These are phyloP conservation scores for Ophiostoma australiae DNA, from an alignment of 2,329 filamentous ascomycete genomes.

Conservation along the genomic window DNA sequence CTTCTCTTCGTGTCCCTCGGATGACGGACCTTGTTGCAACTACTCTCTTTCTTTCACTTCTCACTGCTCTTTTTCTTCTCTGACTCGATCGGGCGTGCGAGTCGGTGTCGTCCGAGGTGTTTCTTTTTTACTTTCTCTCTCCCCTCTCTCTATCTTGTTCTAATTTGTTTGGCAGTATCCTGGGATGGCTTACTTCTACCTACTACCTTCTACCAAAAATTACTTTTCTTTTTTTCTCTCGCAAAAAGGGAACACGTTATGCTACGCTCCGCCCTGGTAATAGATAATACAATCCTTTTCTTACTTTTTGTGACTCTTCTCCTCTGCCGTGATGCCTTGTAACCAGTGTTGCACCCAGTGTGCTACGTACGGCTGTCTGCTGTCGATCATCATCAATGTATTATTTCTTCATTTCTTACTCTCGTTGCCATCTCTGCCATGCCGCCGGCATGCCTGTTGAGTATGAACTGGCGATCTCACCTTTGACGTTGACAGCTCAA, in stretches of 20 bases:
- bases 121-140: background rate
- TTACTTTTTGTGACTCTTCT: constrained; percentile 13
- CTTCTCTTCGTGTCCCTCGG: background rate
- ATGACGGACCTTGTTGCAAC: constrained; percentile 9
- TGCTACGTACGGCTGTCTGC: background rate
- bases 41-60: background rate
- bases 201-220: background rate
- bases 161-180: background rate
- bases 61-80: constrained; percentile 5
- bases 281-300: constrained; percentile 15
- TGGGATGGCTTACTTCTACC: background rate
- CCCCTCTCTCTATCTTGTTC: background rate
- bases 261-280: background rate
- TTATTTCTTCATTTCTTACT: background rate
- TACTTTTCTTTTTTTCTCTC: background rate
- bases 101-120: constrained; percentile 1
- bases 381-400: no score
- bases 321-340: background rate
- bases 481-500: background rate
- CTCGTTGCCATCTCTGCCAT: background rate
- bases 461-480: background rate
- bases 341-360: background rate
- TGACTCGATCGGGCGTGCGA: constrained; percentile 11
- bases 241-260: constrained; percentile 2
- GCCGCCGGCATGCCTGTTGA: background rate